Evolutionary conservation across 1,139 yeast genomes (phyloP).

Genomic region (Candida glucosophila): DNA sequence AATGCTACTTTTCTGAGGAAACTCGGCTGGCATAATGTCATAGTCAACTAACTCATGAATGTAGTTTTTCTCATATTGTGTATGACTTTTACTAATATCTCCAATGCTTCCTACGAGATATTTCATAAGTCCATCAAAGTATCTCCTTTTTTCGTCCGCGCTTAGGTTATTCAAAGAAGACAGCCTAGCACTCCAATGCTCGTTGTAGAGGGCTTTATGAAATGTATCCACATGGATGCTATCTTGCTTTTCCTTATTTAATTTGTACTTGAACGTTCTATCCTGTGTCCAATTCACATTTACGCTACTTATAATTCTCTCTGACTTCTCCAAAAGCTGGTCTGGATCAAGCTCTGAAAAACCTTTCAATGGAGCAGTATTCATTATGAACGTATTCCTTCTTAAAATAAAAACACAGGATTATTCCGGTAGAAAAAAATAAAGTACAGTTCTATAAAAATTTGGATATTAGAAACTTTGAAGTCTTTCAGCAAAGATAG

Average conservation of each 20-base stretch:
- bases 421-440: too few relatives aligned
- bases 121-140: constrained; percentile 8
- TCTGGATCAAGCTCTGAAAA: too few relatives aligned
- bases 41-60: constrained; percentile 22
- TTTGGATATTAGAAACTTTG: too few relatives aligned
- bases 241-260: constrained; percentile 6
- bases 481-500: too few relatives aligned
- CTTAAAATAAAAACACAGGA: too few relatives aligned
- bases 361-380: too few relatives aligned
- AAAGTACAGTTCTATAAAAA: too few relatives aligned
- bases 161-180: constrained; percentile 11
- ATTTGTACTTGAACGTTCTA: constrained; percentile 6
- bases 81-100: constrained; percentile 18
- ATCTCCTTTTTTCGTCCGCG: constrained; percentile 8
- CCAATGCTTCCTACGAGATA: constrained; percentile 13
- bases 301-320: too few relatives aligned
- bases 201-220: constrained; percentile 8
- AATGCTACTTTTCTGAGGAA: constrained; percentile 4
- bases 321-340: too few relatives aligned
- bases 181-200: constrained; percentile 15
- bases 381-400: too few relatives aligned
- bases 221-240: background rate
- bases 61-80: constrained; percentile 26
- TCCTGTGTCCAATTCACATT: too few relatives aligned
- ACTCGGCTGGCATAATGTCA: constrained; percentile 10